Evolutionary conservation across 495 filamentous ascomycete species (phyloP).

Genomic region (Trichoderma reesei): DNA sequence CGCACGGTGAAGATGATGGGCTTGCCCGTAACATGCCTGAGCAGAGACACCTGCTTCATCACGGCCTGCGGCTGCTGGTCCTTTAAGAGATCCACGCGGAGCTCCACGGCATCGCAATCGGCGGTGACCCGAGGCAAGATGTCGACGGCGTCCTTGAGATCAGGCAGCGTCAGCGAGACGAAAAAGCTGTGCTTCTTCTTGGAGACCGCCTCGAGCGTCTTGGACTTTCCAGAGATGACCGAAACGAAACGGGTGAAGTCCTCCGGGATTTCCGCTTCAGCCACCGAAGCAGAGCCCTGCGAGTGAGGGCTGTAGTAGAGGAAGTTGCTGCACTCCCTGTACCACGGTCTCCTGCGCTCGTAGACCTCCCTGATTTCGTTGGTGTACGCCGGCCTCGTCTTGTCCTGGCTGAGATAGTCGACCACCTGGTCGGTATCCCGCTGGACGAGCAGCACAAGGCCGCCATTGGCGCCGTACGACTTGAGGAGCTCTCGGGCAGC

Average conservation of each 20-base stretch:
- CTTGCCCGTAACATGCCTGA: conserved; percentile 63
- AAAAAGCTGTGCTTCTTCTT: conserved; percentile 81
- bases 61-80: conserved; percentile 71
- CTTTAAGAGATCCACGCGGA: conserved; percentile 84
- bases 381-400: conserved; percentile 84
- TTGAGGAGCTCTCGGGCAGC: conserved; percentile 68
- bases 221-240: conserved; percentile 57
- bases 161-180: conserved; percentile 76
- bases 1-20: conserved; percentile 92
- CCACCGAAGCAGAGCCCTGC: not conserved
- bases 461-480: conserved; percentile 66
- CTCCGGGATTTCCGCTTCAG: conserved; percentile 29
- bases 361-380: conserved; percentile 93
- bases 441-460: conserved; percentile 82
- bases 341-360: conserved; percentile 84
- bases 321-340: conserved; percentile 86
- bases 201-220: conserved; percentile 54
- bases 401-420: conserved; percentile 80
- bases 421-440: conserved; percentile 83
- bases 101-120: conserved; percentile 86
- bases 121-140: conserved; percentile 63
- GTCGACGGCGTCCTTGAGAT: conserved; percentile 51
- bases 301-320: conserved; percentile 74
- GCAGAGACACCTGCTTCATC: conserved; percentile 67
- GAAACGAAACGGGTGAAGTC: conserved; percentile 75